Base-by-base conservation (phyloP, 108 stramenopile genomes). In the Cyclostephanos tholiformis region DNA sequence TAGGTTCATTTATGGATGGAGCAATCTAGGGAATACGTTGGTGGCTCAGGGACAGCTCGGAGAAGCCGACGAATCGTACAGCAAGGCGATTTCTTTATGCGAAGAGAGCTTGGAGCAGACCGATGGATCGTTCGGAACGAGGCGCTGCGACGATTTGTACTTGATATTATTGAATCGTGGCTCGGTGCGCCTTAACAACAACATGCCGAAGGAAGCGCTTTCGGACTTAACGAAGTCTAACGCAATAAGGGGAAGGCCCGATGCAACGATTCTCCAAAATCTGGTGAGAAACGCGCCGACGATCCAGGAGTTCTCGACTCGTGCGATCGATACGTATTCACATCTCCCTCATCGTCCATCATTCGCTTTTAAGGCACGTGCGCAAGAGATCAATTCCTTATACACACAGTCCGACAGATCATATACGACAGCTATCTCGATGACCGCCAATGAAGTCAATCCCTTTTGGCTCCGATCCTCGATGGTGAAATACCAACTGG, bases 361-460 rank as follows among this genome's bases (percentile, higher is more conserved):
- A 20, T 41, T 44, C 61, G 61, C 38, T 11, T 22, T 11, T 22
- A 43, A 62, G 61, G 93, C 93, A 14, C 74, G 93, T 23, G 93
- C 93, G 13, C 84, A 85, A 68, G 93, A 94, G 72, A 14, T 94
- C 22, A 94, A 91, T 75, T 85, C 86, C 17, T 75, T 76, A 13
- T 94, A 89, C 69, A 49, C 62, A 11, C 58, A 60, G 35, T 86
- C 90, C 0, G 90, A 91, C 60, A 69, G 65, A 35, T 87, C 88
- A 26, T 94, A 94, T 69, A 74, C 66, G 2, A 62, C 87, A 44
- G 89, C 93, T 39, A 94, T 94, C 57, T 85, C 85, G 25, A 94
- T 94, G 93, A 91, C 93, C 12, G 83, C 89, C 43, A 94, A 91
- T 77, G 90, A 90, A 68, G 93, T 94, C 25, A 89, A 71, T 66